A percentile compares a stretch with the other conserved stretches of the same genome.
phyloP scores from a whole-genome alignment of 768 basidiomycete genomes.

The Amanita fuliginea region DNA sequence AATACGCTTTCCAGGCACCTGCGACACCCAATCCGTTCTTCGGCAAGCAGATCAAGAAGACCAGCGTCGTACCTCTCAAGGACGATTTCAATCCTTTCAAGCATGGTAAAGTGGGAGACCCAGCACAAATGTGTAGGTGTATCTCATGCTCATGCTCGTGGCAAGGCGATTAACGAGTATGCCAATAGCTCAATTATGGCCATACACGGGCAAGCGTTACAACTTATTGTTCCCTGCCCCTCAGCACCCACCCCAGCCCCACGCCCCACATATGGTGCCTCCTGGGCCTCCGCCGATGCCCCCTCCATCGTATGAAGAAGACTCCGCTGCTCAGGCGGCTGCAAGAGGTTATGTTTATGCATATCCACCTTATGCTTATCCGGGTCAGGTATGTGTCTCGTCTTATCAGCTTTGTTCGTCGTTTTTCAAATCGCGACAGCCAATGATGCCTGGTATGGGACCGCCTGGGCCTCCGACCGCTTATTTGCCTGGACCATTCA shows the following conservation, averaged over 20 bases:
- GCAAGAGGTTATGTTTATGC: constrained; percentile 57
- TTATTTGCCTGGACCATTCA: constrained; percentile 72
- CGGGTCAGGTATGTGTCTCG: constrained; percentile 53
- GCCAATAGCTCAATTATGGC: constrained; percentile 62
- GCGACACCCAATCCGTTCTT: constrained; percentile 81
- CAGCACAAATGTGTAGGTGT: constrained; percentile 61
- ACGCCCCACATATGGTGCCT: constrained; percentile 53
- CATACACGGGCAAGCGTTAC: constrained; percentile 84
- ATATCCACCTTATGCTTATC: constrained; percentile 70
- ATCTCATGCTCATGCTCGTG: constrained; percentile 1
- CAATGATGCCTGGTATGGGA: constrained; percentile 79
- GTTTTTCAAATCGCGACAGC: constrained; percentile 25
- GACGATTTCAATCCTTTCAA: constrained; percentile 98
- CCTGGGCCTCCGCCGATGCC: constrained; percentile 60
- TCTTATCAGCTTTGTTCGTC: not conserved
- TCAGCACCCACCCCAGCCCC: constrained; percentile 51
- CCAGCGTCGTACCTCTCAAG: constrained; percentile 70
- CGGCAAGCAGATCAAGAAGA: constrained; percentile 71
- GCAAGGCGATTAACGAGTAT: not conserved
- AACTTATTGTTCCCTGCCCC: constrained; percentile 63
- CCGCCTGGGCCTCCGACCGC: constrained; percentile 68
- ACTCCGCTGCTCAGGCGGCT: constrained; percentile 48
- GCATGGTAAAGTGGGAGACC: constrained; percentile 68
- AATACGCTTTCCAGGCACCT: constrained; percentile 21
- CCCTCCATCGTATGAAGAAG: constrained; percentile 74